Base-by-base conservation (phyloP, 2,329 filamentous ascomycete species). In the Aspergillus calidoustus region DNA sequence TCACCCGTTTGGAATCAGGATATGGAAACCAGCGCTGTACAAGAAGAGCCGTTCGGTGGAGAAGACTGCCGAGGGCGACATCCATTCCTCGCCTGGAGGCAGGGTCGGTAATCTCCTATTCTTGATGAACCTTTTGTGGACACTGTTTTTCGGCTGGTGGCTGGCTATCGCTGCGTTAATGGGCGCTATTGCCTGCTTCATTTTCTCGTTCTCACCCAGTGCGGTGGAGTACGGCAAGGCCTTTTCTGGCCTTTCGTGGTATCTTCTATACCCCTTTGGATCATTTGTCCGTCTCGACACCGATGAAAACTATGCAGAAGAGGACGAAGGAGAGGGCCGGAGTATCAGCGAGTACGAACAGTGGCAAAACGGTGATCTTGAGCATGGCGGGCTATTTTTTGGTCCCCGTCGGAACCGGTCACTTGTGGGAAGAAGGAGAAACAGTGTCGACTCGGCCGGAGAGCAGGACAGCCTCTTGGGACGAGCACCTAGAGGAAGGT, bases 301-400 rank as follows among this genome's bases (percentile, higher is more conserved):
- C 75, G 95, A 99, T 69, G 95, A 98, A 73, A 90, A 91, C 48
- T 99, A 99, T 74, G 83, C 92, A 52, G 91, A 97, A 63, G 95
- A 99, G 79, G 95, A 99, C 71, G 88, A 95, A 72, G 93, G 94
- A 46, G 95, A 99, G 78, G 95, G 95, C 22, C 88, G 95, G 72
- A 98, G 93, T 80, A 97, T 99, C 72, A 96, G 92, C 71, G 95
- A 99, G 80, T 99, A 99, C 74, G 95, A 99, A 77, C 93, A 97
- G 79, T 99, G 95, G 95, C 95, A 99, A 80, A 97, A 89, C 73
- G 95, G 95, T 54, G 95, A 99, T 72, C 86, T 99, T 38, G 95
- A 99, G 77, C 93, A 98, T 75, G 95, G 95, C 3, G 87, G 94
- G 38, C 85, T 99, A 2, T 98, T 99, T 81, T 99, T 99, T 75